Evolutionary conservation across 352 stramenopile genomes (phyloP).

Genomic region (Phytophthora sp.): DNA sequence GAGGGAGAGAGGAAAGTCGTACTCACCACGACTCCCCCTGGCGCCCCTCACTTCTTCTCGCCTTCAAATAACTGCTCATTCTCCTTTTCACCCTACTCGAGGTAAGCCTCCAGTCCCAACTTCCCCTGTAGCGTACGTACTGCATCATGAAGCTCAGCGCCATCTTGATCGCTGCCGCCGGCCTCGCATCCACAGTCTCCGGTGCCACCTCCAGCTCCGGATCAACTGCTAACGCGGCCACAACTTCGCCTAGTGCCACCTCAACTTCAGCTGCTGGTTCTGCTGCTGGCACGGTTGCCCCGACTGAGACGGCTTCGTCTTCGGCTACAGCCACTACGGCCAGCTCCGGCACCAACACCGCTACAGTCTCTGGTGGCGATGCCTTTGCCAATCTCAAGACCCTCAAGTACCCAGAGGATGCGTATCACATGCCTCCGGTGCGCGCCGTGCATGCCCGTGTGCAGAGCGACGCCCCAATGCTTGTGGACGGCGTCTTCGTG

Average conservation of each 20-base stretch:
- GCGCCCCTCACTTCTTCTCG: no score
- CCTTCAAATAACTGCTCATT: no score
- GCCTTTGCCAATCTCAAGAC: constrained; percentile 49
- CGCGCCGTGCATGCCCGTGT: constrained; percentile 72
- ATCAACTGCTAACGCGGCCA: no score
- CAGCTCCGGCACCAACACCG: constrained; percentile 11
- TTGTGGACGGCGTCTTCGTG: constrained; percentile 63
- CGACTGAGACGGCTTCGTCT: constrained; percentile 3
- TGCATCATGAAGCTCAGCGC: constrained; percentile 36
- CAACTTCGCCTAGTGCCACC: no score
- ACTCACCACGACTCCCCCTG: no score
- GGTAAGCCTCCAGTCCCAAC: constrained; percentile 32
- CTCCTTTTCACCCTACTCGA: constrained; percentile 42
- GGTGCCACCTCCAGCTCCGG: constrained; percentile 2
- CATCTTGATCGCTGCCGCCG: constrained; percentile 24
- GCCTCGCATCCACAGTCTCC: constrained; percentile 22
- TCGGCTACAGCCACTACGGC: constrained; percentile 2
- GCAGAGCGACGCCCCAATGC: constrained; percentile 68
- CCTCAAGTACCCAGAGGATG: constrained; percentile 24
- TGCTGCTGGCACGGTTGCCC: neutral
- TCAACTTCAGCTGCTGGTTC: neutral
- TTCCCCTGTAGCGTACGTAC: neutral
- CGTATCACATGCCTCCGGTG: constrained; percentile 72
- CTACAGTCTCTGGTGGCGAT: constrained; percentile 16
- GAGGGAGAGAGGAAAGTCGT: constrained; percentile 36